Percentiles rank a stretch among this genome's conserved stretches.
Conservation (phyloP, 257 asterid species). For the Solanum gandarillasii region DNA sequence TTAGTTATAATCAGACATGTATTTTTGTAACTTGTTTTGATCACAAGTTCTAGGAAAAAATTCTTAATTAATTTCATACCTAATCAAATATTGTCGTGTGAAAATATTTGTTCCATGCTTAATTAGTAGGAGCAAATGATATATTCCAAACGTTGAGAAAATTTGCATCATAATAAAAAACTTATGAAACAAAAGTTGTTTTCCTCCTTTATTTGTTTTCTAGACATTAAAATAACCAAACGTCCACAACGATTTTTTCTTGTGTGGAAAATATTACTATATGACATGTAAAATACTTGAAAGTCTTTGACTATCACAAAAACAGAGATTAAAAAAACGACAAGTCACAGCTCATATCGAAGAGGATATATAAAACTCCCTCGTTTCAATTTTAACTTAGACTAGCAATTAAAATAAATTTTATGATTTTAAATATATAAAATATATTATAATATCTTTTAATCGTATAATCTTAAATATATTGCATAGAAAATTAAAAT, state of each 20-base stretch:
- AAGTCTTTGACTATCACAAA: neutral
- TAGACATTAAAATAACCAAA: neutral
- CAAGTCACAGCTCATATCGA: neutral
- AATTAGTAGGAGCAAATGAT: neutral
- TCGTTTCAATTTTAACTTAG: too few species aligned
- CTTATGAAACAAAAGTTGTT: neutral
- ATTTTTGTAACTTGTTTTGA: neutral
- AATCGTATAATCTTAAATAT: neutral
- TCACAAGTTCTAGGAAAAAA: too few species aligned
- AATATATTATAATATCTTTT: too few species aligned
- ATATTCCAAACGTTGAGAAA: neutral
- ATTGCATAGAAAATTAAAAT: too few species aligned
- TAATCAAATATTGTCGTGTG: neutral
- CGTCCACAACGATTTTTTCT: neutral
- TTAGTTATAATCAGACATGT: neutral
- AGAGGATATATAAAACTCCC: neutral
- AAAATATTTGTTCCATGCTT: neutral
- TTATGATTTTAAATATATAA: too few species aligned
- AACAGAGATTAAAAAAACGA: neutral
- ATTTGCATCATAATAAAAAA: neutral
- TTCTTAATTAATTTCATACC: neutral
- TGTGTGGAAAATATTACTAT: neutral
- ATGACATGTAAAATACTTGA: neutral
- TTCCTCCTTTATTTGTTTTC: neutral
- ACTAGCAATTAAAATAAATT: too few species aligned